Percentiles rank a stretch among this genome's conserved stretches.
These are phyloP conservation scores for Cytospora piceae DNA, from an alignment of 2,329 filamentous ascomycete genomes.

Conservation along the genomic window DNA sequence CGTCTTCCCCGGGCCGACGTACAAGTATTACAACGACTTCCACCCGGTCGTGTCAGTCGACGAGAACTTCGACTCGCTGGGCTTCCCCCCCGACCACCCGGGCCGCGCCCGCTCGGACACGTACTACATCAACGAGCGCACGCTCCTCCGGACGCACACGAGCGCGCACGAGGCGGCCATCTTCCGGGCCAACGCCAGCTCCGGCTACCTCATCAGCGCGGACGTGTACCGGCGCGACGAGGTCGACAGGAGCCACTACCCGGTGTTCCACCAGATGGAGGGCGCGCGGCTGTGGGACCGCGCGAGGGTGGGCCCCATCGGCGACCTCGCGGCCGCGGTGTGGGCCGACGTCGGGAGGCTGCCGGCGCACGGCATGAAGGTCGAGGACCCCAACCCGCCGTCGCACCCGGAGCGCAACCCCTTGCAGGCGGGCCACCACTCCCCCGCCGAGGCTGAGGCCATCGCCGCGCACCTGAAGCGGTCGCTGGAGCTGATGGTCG, in stretches of 20 bases:
- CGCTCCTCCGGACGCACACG: slow-evolving; percentile 89
- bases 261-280: slow-evolving; percentile 98
- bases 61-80: slow-evolving; percentile 97
- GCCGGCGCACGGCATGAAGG: slow-evolving; percentile 73
- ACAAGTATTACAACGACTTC: slow-evolving; percentile 76
- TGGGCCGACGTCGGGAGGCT: slow-evolving; percentile 71
- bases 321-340: slow-evolving; percentile 67
- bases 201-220: slow-evolving; percentile 87
- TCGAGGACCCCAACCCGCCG: slow-evolving; percentile 82
- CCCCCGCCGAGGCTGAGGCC: slow-evolving; percentile 76
- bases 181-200: slow-evolving; percentile 71
- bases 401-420: slow-evolving; percentile 81
- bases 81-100: slow-evolving; percentile 85
- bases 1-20: slow-evolving; percentile 74
- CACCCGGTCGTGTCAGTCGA: slow-evolving; percentile 81
- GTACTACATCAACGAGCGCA: slow-evolving; percentile 88
- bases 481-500: slow-evolving; percentile 85
- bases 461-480: slow-evolving; percentile 85
- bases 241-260: slow-evolving; percentile 93
- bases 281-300: slow-evolving; percentile 89
- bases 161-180: slow-evolving; percentile 88
- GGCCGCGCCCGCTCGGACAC: slow-evolving; percentile 88
- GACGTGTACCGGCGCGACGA: slow-evolving; percentile 96
- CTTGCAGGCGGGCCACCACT: slow-evolving; percentile 73
- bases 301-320: slow-evolving; percentile 53